phyloP scores from a whole-genome alignment of 345 rosid genomes.

The Xanthoceras sorbifolium region DNA sequence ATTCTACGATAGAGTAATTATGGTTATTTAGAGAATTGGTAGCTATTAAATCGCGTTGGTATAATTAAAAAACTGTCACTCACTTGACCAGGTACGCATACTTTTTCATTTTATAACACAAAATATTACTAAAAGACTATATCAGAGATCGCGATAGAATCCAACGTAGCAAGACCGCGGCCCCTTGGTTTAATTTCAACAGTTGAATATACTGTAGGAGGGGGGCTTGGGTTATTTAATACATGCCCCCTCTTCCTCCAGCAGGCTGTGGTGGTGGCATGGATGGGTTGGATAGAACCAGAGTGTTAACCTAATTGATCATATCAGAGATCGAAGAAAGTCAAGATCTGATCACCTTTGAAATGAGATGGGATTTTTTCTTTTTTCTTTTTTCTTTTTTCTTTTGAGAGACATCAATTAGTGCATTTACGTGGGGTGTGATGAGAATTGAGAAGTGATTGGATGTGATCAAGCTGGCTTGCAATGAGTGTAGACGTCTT shows the following conservation, averaged over 20 bases:
- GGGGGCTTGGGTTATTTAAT: constrained; percentile 14
- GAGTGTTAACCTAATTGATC: neutral
- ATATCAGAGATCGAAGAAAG: constrained; percentile 5
- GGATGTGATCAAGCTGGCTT: constrained; percentile 25
- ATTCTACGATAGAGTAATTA: no score
- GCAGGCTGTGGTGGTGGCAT: neutral
- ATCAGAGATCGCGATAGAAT: no score
- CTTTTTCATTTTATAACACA: no score
- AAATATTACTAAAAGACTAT: no score
- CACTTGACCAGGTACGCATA: no score
- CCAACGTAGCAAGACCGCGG: no score
- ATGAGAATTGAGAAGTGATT: constrained; percentile 20
- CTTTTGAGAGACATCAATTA: constrained; percentile 26
- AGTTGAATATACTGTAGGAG: neutral
- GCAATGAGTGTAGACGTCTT: no score
- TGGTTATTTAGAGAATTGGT: no score
- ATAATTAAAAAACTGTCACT: no score
- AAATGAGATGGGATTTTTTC: neutral
- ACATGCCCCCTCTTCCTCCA: constrained; percentile 3
- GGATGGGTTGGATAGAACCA: constrained; percentile 16
- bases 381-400: no score
- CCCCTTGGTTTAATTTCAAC: neutral
- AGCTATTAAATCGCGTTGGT: no score
- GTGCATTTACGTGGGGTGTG: constrained; percentile 27
- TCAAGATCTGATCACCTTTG: constrained; percentile 21